Conservation (phyloP, 2,329 filamentous ascomycete genomes). For the Epichloe gansuensis region DNA sequence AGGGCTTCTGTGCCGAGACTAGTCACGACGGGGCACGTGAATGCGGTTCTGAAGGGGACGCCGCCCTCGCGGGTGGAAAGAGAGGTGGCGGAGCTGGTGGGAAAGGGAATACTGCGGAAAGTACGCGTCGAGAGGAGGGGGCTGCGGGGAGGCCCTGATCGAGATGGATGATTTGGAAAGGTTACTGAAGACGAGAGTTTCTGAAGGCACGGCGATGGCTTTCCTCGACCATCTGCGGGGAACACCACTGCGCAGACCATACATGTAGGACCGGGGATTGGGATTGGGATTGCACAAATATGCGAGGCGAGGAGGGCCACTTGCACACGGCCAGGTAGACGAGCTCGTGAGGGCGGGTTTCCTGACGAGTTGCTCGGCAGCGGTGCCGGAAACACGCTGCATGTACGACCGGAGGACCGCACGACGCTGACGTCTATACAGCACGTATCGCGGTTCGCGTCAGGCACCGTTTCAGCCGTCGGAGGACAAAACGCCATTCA, state of each 20-base stretch:
- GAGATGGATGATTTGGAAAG: conserved; percentile 42
- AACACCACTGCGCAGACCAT: conserved; percentile 32
- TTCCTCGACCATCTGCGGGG: conserved; percentile 39
- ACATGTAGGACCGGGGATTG: neutral
- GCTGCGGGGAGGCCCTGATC: conserved; percentile 54
- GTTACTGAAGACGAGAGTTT: conserved; percentile 29
- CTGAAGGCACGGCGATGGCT: conserved; percentile 31
- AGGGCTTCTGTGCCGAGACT: conserved; percentile 48
- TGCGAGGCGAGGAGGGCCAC: conserved; percentile 5
- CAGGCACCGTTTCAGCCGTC: conserved; percentile 56
- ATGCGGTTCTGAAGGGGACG: conserved; percentile 39
- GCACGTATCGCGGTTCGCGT: conserved; percentile 50
- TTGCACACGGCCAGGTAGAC: conserved; percentile 37
- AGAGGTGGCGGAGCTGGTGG: conserved; percentile 50
- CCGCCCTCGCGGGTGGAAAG: conserved; percentile 55
- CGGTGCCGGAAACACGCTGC: conserved; percentile 23
- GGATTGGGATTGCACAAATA: neutral
- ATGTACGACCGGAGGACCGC: conserved; percentile 39
- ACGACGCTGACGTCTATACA: conserved; percentile 49
- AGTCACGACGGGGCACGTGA: conserved; percentile 53
- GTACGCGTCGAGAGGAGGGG: conserved; percentile 49
- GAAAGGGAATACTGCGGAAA: conserved; percentile 45
- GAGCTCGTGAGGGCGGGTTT: conserved; percentile 55
- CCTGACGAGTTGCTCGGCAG: conserved; percentile 36
- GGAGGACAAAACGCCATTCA: conserved; percentile 56